Conservation (phyloP, 2,329 filamentous ascomycete genomes). For the Aplosporella prunicola region DNA sequence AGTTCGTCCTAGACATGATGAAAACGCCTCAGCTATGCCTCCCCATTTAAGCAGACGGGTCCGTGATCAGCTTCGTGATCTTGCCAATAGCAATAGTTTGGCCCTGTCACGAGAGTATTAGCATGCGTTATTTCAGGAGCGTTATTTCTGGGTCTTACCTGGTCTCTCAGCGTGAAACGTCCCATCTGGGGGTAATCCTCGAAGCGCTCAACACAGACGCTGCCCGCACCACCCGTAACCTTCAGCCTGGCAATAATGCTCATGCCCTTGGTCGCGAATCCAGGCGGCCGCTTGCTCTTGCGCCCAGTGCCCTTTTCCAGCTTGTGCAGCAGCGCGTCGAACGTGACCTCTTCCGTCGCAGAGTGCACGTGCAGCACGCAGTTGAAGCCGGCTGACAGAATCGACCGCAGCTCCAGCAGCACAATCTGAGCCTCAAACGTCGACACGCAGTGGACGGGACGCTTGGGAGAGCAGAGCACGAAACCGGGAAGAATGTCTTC, state of each 20-base stretch:
- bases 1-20: conserved; percentile 1
- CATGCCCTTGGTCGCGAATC: conserved; percentile 73
- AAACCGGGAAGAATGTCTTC: conserved; percentile 94
- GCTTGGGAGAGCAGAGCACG: conserved; percentile 89
- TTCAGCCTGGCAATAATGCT: conserved; percentile 89
- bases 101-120: conserved; percentile 49
- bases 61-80: conserved; percentile 75
- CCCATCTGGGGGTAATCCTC: conserved; percentile 79
- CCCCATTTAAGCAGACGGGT: conserved; percentile 9
- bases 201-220: conserved; percentile 87
- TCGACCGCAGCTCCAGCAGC: conserved; percentile 88
- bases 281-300: conserved; percentile 86
- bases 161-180: conserved; percentile 17
- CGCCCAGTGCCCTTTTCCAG: conserved; percentile 88
- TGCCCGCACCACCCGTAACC: conserved; percentile 73
- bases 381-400: conserved; percentile 90
- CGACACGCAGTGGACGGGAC: conserved; percentile 80
- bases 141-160: conserved; percentile 14
- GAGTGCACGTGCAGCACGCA: conserved; percentile 96
- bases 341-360: conserved; percentile 95
- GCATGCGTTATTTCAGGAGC: conserved; percentile 2
- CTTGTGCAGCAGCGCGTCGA: conserved; percentile 79
- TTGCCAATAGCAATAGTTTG: conserved; percentile 99
- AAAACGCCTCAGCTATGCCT: conserved; percentile 10
- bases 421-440: conserved; percentile 94